phyloP scores from a whole-genome alignment of 2,329 filamentous ascomycete genomes.

The Diatrype stigma region DNA sequence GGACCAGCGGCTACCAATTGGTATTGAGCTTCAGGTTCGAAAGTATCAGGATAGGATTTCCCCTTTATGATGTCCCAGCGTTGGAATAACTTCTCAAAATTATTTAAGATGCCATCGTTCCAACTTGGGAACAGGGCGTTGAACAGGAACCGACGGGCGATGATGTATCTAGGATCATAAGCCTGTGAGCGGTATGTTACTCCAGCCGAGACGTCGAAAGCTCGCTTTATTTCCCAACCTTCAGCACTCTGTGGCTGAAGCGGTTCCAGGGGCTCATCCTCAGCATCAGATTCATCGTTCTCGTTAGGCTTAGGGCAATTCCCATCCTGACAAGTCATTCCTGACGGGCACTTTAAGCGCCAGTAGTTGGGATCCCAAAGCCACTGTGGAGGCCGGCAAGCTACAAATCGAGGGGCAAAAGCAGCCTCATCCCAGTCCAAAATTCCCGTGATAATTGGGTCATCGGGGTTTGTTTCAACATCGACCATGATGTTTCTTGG shows the following conservation, averaged over 20 bases:
- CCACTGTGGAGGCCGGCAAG: neutral
- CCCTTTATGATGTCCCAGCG: too few species aligned
- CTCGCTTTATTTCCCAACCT: neutral
- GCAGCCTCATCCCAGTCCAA: neutral
- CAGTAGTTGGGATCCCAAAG: neutral
- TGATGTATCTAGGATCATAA: neutral
- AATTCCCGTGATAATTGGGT: neutral
- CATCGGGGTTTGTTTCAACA: neutral
- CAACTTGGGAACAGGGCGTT: neutral
- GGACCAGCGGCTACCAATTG: too few species aligned
- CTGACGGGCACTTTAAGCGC: too few species aligned
- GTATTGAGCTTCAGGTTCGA: too few species aligned
- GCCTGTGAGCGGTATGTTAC: neutral
- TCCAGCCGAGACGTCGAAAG: neutral
- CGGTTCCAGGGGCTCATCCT: neutral
- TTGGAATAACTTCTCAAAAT: too few species aligned
- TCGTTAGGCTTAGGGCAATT: neutral
- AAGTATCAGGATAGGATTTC: too few species aligned
- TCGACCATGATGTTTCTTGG: conserved; percentile 1
- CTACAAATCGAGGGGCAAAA: neutral
- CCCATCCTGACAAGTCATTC: neutral
- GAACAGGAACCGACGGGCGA: neutral
- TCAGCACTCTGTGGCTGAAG: neutral
- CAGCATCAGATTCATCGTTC: neutral
- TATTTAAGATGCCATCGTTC: neutral